Conservation (phyloP, 2,329 filamentous ascomycete species). For the Aureobasidium musti region DNA sequence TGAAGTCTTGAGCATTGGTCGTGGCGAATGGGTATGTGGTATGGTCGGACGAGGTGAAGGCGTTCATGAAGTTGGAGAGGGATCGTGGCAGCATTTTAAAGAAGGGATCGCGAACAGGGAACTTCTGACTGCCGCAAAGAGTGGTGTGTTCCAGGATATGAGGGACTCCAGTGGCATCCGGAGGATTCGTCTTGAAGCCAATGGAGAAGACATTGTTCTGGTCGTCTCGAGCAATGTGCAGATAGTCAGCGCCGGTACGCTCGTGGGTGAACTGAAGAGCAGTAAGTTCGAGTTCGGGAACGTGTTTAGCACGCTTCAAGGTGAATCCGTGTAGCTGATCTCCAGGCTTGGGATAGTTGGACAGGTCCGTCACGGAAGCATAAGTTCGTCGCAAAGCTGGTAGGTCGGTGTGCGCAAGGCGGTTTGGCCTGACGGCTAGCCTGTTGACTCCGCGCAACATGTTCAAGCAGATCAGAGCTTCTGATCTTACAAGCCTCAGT, state of each 20-base stretch:
- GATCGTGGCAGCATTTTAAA: slow-evolving; percentile 99
- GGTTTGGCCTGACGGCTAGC: neutral
- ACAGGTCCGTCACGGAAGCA: slow-evolving; percentile 73
- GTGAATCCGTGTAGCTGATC: slow-evolving; percentile 93
- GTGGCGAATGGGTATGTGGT: slow-evolving; percentile 98
- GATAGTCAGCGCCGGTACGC: slow-evolving; percentile 92
- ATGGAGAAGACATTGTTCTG: slow-evolving; percentile 99
- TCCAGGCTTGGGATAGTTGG: slow-evolving; percentile 74
- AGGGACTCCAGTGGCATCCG: slow-evolving; percentile 91
- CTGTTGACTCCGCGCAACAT: slow-evolving; percentile 27
- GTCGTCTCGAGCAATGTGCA: slow-evolving; percentile 92
- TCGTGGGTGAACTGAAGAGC: slow-evolving; percentile 89
- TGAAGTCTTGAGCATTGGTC: slow-evolving; percentile 92
- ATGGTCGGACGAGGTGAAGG: slow-evolving; percentile 93
- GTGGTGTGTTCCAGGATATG: slow-evolving; percentile 99
- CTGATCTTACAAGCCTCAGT: neutral
- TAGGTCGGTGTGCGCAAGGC: slow-evolving; percentile 17
- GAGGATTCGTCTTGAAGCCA: slow-evolving; percentile 98
- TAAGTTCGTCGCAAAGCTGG: slow-evolving; percentile 41
- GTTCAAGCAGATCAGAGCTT: neutral
- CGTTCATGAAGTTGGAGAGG: slow-evolving; percentile 99
- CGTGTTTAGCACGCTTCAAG: slow-evolving; percentile 81
- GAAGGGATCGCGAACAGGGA: slow-evolving; percentile 97
- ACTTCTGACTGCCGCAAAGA: slow-evolving; percentile 92
- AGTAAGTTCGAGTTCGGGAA: slow-evolving; percentile 90